Evolutionary conservation across 768 basidiomycete genomes (phyloP), one percentile per base, ranked within the genome.

Genomic region (Chalciporus chontae): DNA sequence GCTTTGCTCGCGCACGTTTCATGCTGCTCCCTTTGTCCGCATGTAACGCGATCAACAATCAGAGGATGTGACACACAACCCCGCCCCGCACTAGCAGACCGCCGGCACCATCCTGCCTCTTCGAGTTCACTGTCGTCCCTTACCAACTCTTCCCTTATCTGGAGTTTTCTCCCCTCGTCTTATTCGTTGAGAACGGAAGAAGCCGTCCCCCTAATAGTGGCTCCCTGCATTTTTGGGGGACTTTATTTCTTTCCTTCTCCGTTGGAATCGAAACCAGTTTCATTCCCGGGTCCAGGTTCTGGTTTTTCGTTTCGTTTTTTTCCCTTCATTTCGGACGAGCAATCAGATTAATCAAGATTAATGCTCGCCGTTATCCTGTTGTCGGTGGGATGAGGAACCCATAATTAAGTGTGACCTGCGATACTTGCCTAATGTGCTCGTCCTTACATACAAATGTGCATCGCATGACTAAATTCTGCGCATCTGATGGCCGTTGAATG

Each of bases 361-460:
- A 36, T 17, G 17, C 34, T 24, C 41, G 18, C 10, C 21, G 26
- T 26, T 6, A 26, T 26, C 11, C 23, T 15, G 15, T 27, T 41
- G 24, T n/a, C 6, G 21, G 27, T 9, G 26, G n/a, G n/a, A n/a
- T 26, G 26, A 26, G 26, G 7, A 50, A 44, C 19, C 15, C n/a
- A 36, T 36, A 15, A 52, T 43, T 18, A 14, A 52, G 23, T n/a
- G 29, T 51, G 24, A 43, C 52, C 29, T 36, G 37, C 44, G 27
- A 27, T 18, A 23, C 15, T 37, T 45, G 31, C 48, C 48, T 27
- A 34, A 53, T 38, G 52, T 15, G 39, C 19, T 29, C 43, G 45
- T 39, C 15, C 31, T 45, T 54, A 54, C 49, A 54, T 54, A 54
- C 52, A 43, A 53, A 40, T 15, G 21, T 43, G 10, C 29, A 31